These are phyloP conservation scores for Tolypocladium cylindrosporum DNA, from an alignment of 2,329 filamentous ascomycete species.

Conservation along the genomic window DNA sequence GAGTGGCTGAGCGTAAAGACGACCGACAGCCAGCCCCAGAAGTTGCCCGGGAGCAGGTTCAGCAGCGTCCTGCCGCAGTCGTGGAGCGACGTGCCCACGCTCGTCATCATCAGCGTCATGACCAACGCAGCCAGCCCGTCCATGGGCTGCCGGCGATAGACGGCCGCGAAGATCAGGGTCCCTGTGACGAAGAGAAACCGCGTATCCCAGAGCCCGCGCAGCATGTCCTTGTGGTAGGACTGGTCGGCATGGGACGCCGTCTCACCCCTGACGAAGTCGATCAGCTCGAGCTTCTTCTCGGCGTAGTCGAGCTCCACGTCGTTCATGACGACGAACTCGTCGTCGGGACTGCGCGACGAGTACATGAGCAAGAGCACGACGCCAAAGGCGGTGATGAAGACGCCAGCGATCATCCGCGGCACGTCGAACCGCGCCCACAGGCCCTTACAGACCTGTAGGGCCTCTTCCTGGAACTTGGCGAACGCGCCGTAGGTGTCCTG, in stretches of 20 bases:
- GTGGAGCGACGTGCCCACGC: conserved; percentile 32
- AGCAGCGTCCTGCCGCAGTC: conserved; percentile 31
- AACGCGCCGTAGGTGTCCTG: conserved; percentile 47
- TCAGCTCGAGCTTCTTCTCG: conserved; percentile 46
- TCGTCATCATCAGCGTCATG: conserved; percentile 24
- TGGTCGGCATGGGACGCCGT: conserved; percentile 30
- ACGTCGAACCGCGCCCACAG: conserved; percentile 93
- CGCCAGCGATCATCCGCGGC: conserved; percentile 72
- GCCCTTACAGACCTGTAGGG: conserved; percentile 66
- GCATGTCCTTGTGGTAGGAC: conserved; percentile 19
- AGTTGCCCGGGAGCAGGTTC: conserved; percentile 55
- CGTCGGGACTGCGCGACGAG: conserved; percentile 47
- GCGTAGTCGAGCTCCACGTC: conserved; percentile 49
- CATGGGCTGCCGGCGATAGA: conserved; percentile 21
- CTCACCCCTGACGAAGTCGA: conserved; percentile 20
- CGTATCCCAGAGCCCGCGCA: conserved; percentile 25
- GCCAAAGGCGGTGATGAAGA: conserved; percentile 58
- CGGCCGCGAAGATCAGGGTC: conserved; percentile 15
- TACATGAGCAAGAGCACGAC: conserved; percentile 65
- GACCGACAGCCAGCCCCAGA: conserved; percentile 84
- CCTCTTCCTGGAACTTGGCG: conserved; percentile 65
- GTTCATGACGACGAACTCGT: conserved; percentile 43
- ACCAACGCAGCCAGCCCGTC: conserved; percentile 30
- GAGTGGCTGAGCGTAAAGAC: conserved; percentile 79
- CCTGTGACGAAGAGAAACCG: conserved; percentile 21